phyloP scores from a whole-genome alignment of 768 basidiomycete species.

The Omphalotus guepiniiformis region DNA sequence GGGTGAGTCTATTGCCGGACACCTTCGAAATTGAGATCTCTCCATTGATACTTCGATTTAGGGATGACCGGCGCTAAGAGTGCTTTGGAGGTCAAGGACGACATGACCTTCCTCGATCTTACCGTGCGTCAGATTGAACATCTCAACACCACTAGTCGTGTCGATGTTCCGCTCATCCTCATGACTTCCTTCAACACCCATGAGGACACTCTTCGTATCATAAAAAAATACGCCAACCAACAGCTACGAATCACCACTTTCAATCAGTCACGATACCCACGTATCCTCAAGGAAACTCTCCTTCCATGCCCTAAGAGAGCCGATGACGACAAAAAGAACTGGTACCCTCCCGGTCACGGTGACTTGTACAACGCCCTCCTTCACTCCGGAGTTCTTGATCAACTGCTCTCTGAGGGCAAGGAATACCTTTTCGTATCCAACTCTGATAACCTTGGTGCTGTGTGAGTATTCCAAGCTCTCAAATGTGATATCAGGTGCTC shows the following conservation, averaged over 20 bases:
- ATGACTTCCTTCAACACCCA: conserved; percentile 98
- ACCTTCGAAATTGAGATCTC: conserved; percentile 4
- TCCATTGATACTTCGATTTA: conserved; percentile 20
- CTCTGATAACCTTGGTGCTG: conserved; percentile 94
- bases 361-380: conserved; percentile 91
- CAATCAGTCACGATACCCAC: conserved; percentile 93
- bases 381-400: conserved; percentile 88
- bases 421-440: conserved; percentile 98
- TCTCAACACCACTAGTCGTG: conserved; percentile 77
- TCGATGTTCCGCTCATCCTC: conserved; percentile 94
- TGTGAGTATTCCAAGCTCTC: conserved; percentile 42
- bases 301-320: conserved; percentile 78
- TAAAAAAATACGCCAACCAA: conserved; percentile 95
- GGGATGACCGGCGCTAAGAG: conserved; percentile 87
- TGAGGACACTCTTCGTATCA: conserved; percentile 92
- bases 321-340: conserved; percentile 76
- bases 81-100: conserved; percentile 94
- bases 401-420: conserved; percentile 86
- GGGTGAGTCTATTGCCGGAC: conserved; percentile 44
- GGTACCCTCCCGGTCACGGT: conserved; percentile 98
- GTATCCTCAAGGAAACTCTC: conserved; percentile 85
- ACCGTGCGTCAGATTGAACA: conserved; percentile 95
- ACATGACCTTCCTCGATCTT: conserved; percentile 97
- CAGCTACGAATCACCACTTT: conserved; percentile 90
- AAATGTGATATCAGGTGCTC: not conserved